These are phyloP conservation scores for Cladosporium sp. DNA, from an alignment of 2,329 filamentous ascomycete genomes.

Conservation along the genomic window DNA sequence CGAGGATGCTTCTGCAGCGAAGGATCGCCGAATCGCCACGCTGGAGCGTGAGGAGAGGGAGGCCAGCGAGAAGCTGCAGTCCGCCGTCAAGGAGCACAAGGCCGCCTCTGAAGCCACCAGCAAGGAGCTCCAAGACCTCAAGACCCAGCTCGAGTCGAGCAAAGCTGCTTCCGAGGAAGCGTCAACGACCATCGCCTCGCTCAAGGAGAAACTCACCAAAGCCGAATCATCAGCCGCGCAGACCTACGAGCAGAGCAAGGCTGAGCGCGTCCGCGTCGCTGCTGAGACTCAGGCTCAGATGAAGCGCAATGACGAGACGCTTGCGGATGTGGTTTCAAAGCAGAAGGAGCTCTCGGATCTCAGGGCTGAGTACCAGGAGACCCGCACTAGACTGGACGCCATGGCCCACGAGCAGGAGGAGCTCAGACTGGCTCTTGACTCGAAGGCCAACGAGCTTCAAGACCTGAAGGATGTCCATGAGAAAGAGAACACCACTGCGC, in stretches of 20 bases:
- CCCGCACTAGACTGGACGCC: neutral
- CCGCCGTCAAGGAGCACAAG: slow-evolving; percentile 11
- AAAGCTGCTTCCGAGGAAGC: slow-evolving; percentile 3
- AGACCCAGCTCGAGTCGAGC: slow-evolving; percentile 8
- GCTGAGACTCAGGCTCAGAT: neutral
- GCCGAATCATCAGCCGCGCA: slow-evolving; percentile 13
- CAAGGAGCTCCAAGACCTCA: slow-evolving; percentile 17
- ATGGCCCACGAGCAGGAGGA: slow-evolving; percentile 5
- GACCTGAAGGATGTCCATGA: slow-evolving; percentile 1
- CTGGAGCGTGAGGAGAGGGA: slow-evolving; percentile 19
- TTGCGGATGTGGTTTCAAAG: neutral
- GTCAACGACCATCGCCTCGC: slow-evolving; percentile 6
- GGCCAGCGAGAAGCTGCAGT: slow-evolving; percentile 16
- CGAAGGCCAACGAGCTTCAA: slow-evolving; percentile 4
- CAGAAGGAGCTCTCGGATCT: slow-evolving; percentile 13
- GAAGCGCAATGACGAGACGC: slow-evolving; percentile 5
- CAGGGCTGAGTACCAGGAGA: slow-evolving; percentile 10
- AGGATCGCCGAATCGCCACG: slow-evolving; percentile 13
- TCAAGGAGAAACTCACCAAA: slow-evolving; percentile 16
- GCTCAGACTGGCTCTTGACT: neutral
- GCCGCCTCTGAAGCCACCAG: slow-evolving; percentile 10
- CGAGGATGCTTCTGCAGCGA: slow-evolving; percentile 12
- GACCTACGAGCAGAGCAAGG: neutral
- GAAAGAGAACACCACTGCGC: neutral
- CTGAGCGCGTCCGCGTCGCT: neutral